A percentile compares a stretch with the other conserved stretches of the same genome.
Evolutionary conservation across 345 rosid species (phyloP).

Genomic region (Sisymbrium altissimum): DNA sequence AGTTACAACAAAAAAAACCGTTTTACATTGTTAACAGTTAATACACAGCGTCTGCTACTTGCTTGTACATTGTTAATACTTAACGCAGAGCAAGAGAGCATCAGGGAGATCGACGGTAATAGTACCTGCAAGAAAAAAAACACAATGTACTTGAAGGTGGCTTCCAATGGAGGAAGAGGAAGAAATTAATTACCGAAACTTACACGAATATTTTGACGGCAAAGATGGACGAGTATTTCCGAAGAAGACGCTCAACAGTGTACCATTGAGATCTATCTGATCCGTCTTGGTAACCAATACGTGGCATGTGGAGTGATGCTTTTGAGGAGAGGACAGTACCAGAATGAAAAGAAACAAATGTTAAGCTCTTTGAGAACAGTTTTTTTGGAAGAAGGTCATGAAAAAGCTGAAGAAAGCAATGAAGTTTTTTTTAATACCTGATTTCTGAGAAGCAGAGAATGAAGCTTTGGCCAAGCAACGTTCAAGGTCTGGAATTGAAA

Average conservation of each 20-base stretch:
- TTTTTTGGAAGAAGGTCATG: not conserved
- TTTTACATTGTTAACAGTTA: not conserved
- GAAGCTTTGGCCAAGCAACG: conserved; percentile 66
- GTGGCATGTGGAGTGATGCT: conserved; percentile 94
- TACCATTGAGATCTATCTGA: conserved; percentile 84
- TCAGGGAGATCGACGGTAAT: conserved; percentile 50
- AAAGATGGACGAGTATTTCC: conserved; percentile 69
- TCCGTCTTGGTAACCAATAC: conserved; percentile 72
- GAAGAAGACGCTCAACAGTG: conserved; percentile 74
- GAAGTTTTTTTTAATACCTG: conserved; percentile 42
- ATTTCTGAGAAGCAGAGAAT: conserved; percentile 62
- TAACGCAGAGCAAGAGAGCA: not conserved
- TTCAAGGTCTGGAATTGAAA: conserved; percentile 73
- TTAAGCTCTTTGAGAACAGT: not conserved
- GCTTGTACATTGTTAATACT: not conserved
- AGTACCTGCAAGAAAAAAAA: conserved; percentile 50
- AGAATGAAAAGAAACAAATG: not conserved
- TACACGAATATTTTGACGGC: conserved; percentile 73
- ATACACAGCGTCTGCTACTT: too few species aligned
- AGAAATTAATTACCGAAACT: not conserved
- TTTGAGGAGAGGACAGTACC: not conserved
- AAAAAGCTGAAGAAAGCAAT: not conserved
- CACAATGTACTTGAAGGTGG: too few species aligned
- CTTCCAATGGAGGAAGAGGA: not conserved
- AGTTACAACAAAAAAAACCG: not conserved